Base-by-base conservation (phyloP, 2,329 filamentous ascomycete genomes). In the Aspergillus tanneri region DNA sequence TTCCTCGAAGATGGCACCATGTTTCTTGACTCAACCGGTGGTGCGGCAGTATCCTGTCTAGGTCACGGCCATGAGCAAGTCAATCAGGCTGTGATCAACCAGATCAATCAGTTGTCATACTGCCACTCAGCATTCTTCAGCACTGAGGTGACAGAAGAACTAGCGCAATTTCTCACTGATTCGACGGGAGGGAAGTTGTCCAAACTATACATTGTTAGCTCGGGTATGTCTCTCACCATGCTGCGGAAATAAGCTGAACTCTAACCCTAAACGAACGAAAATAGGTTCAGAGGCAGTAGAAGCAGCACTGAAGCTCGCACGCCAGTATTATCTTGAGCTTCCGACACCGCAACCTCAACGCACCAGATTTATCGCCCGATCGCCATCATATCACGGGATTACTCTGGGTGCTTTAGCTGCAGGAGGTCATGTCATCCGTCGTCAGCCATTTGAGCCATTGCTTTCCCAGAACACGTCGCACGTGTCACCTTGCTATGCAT, bases 1-100 rank as follows among this genome's bases (percentile, higher is more conserved):
- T 67, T 72, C 25, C 69, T 83, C 1, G 71, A 72, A 55, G 74
- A 77, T 60, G 84, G 84, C 1, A 75, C 78, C 19, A 73, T 70
- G 25, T 78, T 93, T 35, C 77, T 90, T 11, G 88, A 93, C 64
- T 85, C 82, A 1, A 87, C 84, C 16, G 81, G 85, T 22, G 88
- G 88, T 16, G 85, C 88, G 3, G 86, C 85, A 18, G 87, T 90
- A 3, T 77, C 83, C 8, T 85, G 84, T 61, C 71, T 92, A 8
- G 88, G 88, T 5, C 84, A 89, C 57, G 82, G 81, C 23, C 77
- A 85, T 50, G 60, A 74, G 34, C 74, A 83, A 39, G 80, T 91
- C 10, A 73, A 74, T 10, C 70, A 78, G 2, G 86, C 84, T 0
- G 77, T 89, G 32, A 66, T 72, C 4, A 59, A 74, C 10, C 86